phyloP scores from a whole-genome alignment of 106 monocot species.

The Dioscorea alata region DNA sequence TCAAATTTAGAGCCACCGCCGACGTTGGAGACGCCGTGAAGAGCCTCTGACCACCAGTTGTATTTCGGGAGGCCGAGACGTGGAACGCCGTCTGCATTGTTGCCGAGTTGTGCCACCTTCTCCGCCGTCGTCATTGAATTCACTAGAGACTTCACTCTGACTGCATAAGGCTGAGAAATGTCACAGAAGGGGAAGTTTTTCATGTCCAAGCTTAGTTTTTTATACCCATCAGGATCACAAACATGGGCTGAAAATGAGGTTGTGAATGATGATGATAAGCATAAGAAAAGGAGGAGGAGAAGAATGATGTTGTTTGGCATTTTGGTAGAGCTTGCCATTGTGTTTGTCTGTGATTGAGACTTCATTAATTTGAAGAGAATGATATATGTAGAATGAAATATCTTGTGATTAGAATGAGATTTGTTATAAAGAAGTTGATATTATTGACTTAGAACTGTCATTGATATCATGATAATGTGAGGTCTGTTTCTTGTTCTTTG shows the following conservation, averaged over 20 bases:
- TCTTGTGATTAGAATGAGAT: too few relatives aligned
- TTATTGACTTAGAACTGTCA: too few relatives aligned
- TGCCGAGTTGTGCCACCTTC: conserved; percentile 20
- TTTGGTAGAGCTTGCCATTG: not conserved
- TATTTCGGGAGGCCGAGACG: conserved; percentile 19
- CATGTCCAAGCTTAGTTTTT: not conserved
- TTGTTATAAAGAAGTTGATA: too few relatives aligned
- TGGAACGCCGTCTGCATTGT: not conserved
- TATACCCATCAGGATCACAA: conserved; percentile 6
- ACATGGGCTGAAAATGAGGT: not conserved
- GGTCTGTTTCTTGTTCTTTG: too few relatives aligned
- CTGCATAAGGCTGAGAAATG: not conserved
- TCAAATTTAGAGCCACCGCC: conserved; percentile 9
- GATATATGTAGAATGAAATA: too few relatives aligned
- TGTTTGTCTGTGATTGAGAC: not conserved
- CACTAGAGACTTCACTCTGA: conserved; percentile 12
- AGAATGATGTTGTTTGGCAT: not conserved
- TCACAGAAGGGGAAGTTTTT: conserved; percentile 14
- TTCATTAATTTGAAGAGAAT: not conserved
- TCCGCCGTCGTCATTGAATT: conserved; percentile 9
- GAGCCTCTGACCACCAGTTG: conserved; percentile 45
- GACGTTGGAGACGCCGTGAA: conserved; percentile 32
- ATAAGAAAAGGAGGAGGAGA: not conserved
- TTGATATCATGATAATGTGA: too few relatives aligned
- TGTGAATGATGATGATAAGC: not conserved